Conservation (phyloP, 805 yeast species). For the Pichia insulana region DNA sequence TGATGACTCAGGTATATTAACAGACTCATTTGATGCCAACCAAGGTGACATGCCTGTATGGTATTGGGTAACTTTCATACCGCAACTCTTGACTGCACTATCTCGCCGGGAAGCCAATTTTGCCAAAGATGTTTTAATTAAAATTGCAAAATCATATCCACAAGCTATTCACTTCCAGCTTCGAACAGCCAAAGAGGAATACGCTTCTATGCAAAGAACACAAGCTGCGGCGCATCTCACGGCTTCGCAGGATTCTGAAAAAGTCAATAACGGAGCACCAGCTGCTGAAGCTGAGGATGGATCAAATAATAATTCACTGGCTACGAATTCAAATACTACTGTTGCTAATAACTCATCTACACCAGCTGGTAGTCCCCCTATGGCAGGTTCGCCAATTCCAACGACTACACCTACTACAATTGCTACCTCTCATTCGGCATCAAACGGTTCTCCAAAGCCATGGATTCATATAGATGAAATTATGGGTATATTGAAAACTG, state of each 20-base stretch:
- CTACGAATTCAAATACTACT: not conserved
- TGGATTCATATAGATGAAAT: conserved; percentile 91
- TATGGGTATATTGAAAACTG: conserved; percentile 91
- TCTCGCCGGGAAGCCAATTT: conserved; percentile 86
- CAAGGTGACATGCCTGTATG: conserved; percentile 97
- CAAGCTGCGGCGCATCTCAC: conserved; percentile 5
- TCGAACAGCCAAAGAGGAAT: conserved; percentile 91
- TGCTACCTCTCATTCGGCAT: conserved; percentile 6
- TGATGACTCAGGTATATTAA: conserved; percentile 69
- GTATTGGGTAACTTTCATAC: conserved; percentile 98
- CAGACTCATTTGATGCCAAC: conserved; percentile 83
- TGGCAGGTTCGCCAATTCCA: not conserved
- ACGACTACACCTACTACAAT: not conserved
- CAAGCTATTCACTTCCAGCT: conserved; percentile 95
- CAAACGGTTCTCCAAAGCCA: conserved; percentile 45
- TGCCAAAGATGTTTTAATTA: conserved; percentile 78
- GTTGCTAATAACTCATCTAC: not conserved
- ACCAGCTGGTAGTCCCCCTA: conserved; percentile 3
- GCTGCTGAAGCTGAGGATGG: conserved; percentile 1
- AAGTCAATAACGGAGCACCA: conserved; percentile 2
- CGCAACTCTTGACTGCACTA: conserved; percentile 81
- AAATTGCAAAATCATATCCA: conserved; percentile 94
- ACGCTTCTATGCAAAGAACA: conserved; percentile 78
- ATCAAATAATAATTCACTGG: not conserved
- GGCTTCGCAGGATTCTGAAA: conserved; percentile 5